Conservation (phyloP, 805 yeast genomes). For the Candida sakaeoensis region DNA sequence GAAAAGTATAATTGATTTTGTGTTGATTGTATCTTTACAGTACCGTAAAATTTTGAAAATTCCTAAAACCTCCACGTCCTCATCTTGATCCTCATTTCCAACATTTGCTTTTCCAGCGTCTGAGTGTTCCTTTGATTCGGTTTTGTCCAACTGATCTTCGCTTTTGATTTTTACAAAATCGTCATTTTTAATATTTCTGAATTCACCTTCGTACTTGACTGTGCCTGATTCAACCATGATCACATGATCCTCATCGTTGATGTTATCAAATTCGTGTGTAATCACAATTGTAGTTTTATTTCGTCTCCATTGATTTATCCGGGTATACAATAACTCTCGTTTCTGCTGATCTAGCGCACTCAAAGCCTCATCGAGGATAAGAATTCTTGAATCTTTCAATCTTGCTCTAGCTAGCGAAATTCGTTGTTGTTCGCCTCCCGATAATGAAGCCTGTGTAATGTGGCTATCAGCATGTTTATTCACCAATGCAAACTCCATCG, state of each 20-base stretch:
- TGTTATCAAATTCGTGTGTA: constrained; percentile 70
- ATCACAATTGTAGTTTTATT: constrained; percentile 75
- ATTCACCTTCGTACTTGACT: constrained; percentile 26
- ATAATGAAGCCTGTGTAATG: constrained; percentile 47
- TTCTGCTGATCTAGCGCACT: constrained; percentile 69
- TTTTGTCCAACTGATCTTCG: too few species aligned
- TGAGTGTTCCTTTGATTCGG: constrained; percentile 11
- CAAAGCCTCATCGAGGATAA: constrained; percentile 81
- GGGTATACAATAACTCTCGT: constrained; percentile 43
- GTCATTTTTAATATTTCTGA: constrained; percentile 9
- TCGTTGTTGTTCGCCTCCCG: constrained; percentile 92
- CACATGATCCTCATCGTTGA: constrained; percentile 55
- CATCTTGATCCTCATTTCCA: constrained; percentile 8
- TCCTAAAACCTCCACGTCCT: constrained; percentile 15
- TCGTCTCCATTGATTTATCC: constrained; percentile 56
- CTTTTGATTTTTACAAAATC: constrained; percentile 9
- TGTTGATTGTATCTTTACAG: constrained; percentile 18
- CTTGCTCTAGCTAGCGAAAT: constrained; percentile 82
- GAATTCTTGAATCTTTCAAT: constrained; percentile 65
- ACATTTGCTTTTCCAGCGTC: constrained; percentile 1
- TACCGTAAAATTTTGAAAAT: constrained; percentile 22
- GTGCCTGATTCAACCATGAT: constrained; percentile 57
- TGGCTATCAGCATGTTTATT: constrained; percentile 50
- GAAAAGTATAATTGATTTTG: constrained; percentile 24
- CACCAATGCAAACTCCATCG: constrained; percentile 52